Evolutionary conservation across 208 protist genomes (phyloP).

Genomic region (Leishmania gerbilli): DNA sequence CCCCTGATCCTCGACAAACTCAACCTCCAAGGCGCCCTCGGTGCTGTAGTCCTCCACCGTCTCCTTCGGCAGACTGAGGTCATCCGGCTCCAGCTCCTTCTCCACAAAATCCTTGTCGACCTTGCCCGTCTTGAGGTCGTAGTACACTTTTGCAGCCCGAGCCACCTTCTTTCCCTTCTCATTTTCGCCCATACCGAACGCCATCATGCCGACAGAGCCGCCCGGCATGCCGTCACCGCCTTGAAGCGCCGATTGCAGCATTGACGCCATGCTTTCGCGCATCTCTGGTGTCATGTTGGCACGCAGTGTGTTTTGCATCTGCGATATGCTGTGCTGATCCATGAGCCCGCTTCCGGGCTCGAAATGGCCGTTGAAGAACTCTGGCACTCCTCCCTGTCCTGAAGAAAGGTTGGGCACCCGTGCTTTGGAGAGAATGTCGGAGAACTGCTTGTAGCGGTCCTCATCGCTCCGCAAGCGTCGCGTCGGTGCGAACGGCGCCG

Average conservation of each 20-base stretch:
- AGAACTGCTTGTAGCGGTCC: slow-evolving; percentile 58
- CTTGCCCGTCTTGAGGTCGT: slow-evolving; percentile 79
- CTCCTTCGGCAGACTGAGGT: slow-evolving; percentile 75
- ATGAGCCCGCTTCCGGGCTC: slow-evolving; percentile 53
- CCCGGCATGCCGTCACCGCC: slow-evolving; percentile 60
- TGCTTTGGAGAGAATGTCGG: slow-evolving; percentile 61
- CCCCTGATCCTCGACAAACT: slow-evolving; percentile 75
- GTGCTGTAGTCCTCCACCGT: slow-evolving; percentile 80
- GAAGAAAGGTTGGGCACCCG: slow-evolving; percentile 14
- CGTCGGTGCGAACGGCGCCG: background rate
- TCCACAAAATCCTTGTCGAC: slow-evolving; percentile 90
- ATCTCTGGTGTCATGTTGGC: slow-evolving; percentile 83
- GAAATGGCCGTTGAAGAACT: slow-evolving; percentile 86
- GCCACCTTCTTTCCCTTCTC: slow-evolving; percentile 92
- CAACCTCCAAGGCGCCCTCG: slow-evolving; percentile 76
- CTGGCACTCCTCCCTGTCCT: slow-evolving; percentile 8
- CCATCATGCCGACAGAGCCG: slow-evolving; percentile 86
- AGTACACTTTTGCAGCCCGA: slow-evolving; percentile 69
- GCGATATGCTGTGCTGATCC: slow-evolving; percentile 50
- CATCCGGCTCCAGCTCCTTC: slow-evolving; percentile 87
- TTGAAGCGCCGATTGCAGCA: slow-evolving; percentile 71
- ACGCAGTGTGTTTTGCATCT: slow-evolving; percentile 72
- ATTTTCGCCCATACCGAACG: slow-evolving; percentile 89
- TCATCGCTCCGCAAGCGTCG: slow-evolving; percentile 23
- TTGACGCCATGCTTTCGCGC: slow-evolving; percentile 78